A percentile compares a stretch with the other conserved stretches of the same genome.
phyloP scores from a whole-genome alignment of 495 filamentous ascomycete species.

The Aspergillus heteromorphus region DNA sequence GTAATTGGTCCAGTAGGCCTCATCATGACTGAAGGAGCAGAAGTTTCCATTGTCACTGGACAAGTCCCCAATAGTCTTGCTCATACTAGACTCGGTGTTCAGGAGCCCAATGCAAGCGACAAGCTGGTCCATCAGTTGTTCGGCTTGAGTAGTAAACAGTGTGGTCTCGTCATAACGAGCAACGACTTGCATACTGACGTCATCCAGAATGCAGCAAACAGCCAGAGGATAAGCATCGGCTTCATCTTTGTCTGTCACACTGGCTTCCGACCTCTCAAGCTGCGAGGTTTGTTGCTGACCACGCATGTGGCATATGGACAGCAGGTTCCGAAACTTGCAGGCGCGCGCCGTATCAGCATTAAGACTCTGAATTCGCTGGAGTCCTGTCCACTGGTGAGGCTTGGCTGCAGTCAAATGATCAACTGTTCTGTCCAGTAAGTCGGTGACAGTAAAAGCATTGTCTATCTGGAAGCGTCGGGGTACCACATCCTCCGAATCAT shows the following conservation, averaged over 20 bases:
- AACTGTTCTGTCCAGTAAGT: slow-evolving; percentile 35
- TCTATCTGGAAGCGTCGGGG: slow-evolving; percentile 43
- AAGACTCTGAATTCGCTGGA: slow-evolving; percentile 53
- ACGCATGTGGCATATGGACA: slow-evolving; percentile 30
- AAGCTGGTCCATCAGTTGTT: slow-evolving; percentile 26
- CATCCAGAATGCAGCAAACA: slow-evolving; percentile 46
- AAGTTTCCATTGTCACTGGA: neutral
- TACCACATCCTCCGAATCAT: slow-evolving; percentile 42
- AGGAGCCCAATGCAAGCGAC: slow-evolving; percentile 12
- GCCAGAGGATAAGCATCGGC: slow-evolving; percentile 53
- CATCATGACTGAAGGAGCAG: slow-evolving; percentile 11
- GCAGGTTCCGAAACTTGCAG: slow-evolving; percentile 50
- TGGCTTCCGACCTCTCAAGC: neutral
- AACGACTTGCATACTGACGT: slow-evolving; percentile 40
- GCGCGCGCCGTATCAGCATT: slow-evolving; percentile 50
- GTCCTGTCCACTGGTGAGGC: slow-evolving; percentile 51
- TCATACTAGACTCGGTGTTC: neutral
- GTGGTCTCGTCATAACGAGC: slow-evolving; percentile 48
- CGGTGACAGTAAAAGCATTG: slow-evolving; percentile 4
- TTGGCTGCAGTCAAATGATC: slow-evolving; percentile 40
- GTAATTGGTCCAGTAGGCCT: slow-evolving; percentile 48
- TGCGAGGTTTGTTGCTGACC: neutral
- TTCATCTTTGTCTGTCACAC: slow-evolving; percentile 22
- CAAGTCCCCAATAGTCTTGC: neutral
- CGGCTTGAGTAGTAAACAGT: slow-evolving; percentile 22